Conservation (phyloP, 2,329 filamentous ascomycete genomes). For the Aureobasidium lini region DNA sequence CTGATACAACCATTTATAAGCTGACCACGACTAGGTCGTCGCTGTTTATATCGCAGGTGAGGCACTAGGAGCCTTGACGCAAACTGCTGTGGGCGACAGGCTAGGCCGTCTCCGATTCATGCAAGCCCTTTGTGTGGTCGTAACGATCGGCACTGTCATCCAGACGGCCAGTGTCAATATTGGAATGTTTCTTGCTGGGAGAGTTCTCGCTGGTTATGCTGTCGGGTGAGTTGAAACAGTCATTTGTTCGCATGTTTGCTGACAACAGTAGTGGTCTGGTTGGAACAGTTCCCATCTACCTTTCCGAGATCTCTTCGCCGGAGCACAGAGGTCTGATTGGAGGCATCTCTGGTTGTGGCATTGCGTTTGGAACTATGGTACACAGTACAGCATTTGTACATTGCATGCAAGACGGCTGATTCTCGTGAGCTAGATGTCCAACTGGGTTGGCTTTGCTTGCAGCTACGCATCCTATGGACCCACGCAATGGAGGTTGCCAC, state of each 20-base stretch:
- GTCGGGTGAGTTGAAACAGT: conserved; percentile 18
- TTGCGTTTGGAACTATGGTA: conserved; percentile 48
- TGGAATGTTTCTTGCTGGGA: conserved; percentile 26
- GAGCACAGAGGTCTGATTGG: conserved; percentile 44
- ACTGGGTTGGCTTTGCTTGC: conserved; percentile 52
- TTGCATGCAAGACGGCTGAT: too few relatives aligned
- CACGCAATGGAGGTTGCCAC: conserved; percentile 48
- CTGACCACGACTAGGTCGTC: conserved; percentile 48
- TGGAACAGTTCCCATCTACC: conserved; percentile 48
- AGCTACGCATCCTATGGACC: conserved; percentile 46
- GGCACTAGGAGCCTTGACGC: conserved; percentile 43
- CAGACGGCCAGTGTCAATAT: conserved; percentile 48
- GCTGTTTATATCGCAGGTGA: conserved; percentile 54
- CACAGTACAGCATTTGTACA: neutral
- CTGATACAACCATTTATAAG: conserved; percentile 32
- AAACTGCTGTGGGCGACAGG: conserved; percentile 47
- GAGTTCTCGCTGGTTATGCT: conserved; percentile 24
- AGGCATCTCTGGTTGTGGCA: conserved; percentile 43
- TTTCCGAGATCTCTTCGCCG: conserved; percentile 45
- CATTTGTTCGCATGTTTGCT: neutral
- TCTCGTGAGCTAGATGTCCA: conserved; percentile 30
- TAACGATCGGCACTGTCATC: conserved; percentile 47
- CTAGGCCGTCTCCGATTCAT: conserved; percentile 31
- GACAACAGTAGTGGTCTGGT: conserved; percentile 31
- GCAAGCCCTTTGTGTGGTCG: conserved; percentile 44